Evolutionary conservation across 2,329 filamentous ascomycete genomes (phyloP), one percentile per base, ranked within the genome.

Genomic region (Arthrobotrys conoides): DNA sequence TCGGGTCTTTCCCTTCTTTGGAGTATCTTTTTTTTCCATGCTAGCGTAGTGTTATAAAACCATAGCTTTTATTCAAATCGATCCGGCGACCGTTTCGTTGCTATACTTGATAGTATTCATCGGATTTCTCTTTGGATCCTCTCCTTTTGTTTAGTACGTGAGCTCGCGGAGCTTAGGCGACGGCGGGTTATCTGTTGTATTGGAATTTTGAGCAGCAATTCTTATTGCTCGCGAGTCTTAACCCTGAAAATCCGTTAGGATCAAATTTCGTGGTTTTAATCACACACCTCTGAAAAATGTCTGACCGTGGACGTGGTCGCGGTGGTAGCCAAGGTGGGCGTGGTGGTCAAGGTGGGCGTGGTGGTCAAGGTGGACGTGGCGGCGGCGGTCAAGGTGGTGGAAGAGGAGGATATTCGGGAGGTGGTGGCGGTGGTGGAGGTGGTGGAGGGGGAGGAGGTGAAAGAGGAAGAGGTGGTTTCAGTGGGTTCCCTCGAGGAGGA

Each of bases 401-500:
- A n/a, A n/a, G n/a, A n/a, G n/a, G n/a, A n/a, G n/a, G n/a, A n/a
- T n/a, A n/a, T n/a, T n/a, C n/a, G n/a, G n/a, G n/a, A n/a, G n/a
- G n/a, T n/a, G n/a, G n/a, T n/a, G n/a, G n/a, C n/a, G n/a, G n/a
- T n/a, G n/a, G n/a, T n/a, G n/a, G n/a, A n/a, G n/a, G n/a, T n/a
- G 24, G 66, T 27, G 73, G 61, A 18, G 63, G 63, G 22, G n/a
- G 57, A 20, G 59, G 61, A 38, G 59, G 48, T 24, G 46, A 9
- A 3, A 14, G 10, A 3, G 4, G 61, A 2, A 16, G 44, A 38
- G 65, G 64, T 41, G n/a, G 8, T 41, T 36, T 64, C 10, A 16
- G 41, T 10, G 70, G 70, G 16, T 67, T 67, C n/a, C 14, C 20
- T 0, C 12, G 41, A 18, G 59, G 83, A 41, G 82, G 83, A 6